Conservation (phyloP, 2,329 filamentous ascomycete genomes). For the Pseudopyrenochaeta lycopersici region DNA sequence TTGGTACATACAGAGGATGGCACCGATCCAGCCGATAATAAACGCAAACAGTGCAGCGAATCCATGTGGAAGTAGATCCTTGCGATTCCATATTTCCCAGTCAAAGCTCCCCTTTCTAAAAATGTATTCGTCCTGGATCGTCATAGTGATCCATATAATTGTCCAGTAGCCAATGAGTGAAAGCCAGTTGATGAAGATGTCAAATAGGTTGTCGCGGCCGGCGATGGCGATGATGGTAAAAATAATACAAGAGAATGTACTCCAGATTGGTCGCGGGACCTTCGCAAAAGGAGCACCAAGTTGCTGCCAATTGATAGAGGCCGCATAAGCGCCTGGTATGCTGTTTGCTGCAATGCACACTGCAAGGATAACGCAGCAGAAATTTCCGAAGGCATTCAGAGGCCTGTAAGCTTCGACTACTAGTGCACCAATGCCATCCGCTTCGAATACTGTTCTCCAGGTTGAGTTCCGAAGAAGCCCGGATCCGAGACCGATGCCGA, state of each 20-base stretch:
- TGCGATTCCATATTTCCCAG: conserved; percentile 34
- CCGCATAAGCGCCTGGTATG: conserved; percentile 74
- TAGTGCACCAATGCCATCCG: conserved; percentile 65
- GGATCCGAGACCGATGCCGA: conserved; percentile 69
- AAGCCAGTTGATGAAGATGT: conserved; percentile 70
- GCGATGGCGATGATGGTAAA: conserved; percentile 72
- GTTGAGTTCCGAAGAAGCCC: conserved; percentile 60
- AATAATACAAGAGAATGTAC: conserved; percentile 60
- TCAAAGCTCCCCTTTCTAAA: conserved; percentile 28
- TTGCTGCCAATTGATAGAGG: conserved; percentile 71
- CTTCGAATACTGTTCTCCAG: conserved; percentile 65
- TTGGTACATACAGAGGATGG: conserved; percentile 35
- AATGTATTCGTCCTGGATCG: conserved; percentile 29
- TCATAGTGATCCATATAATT: conserved; percentile 35
- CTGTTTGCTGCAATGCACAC: conserved; percentile 75
- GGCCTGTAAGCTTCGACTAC: conserved; percentile 67
- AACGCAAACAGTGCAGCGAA: conserved; percentile 32
- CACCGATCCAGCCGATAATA: conserved; percentile 29
- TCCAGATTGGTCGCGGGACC: conserved; percentile 74
- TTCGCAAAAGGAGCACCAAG: conserved; percentile 65
- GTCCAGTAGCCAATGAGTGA: conserved; percentile 45
- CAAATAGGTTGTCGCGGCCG: conserved; percentile 65
- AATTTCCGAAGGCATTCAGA: conserved; percentile 73
- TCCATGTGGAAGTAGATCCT: conserved; percentile 27
- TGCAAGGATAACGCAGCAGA: conserved; percentile 73